These are phyloP conservation scores for Epichloe uncinata DNA, from an alignment of 2,329 filamentous ascomycete genomes.

Conservation along the genomic window DNA sequence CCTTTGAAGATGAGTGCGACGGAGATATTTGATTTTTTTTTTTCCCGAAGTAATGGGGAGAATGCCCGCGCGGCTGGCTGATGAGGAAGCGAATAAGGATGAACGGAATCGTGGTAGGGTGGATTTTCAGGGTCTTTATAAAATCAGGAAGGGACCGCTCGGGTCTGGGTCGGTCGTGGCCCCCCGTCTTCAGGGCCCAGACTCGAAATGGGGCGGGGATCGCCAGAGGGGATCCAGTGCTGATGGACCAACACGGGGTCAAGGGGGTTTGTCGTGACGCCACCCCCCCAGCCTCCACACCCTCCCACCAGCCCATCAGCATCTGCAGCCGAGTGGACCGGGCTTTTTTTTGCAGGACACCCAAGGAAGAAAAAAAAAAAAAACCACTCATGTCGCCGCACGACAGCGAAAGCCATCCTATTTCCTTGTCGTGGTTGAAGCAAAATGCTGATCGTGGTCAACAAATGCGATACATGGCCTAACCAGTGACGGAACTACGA, in stretches of 20 bases:
- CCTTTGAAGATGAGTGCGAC: too few relatives aligned
- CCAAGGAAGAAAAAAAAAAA: not conserved
- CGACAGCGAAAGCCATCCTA: too few relatives aligned
- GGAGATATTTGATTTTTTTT: too few relatives aligned
- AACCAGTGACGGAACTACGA: too few relatives aligned
- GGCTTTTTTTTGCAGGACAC: too few relatives aligned
- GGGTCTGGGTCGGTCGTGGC: not conserved
- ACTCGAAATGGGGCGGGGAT: not conserved
- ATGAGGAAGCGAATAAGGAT: not conserved
- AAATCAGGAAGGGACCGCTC: slow-evolving; percentile 1
- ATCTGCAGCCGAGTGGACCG: not conserved
- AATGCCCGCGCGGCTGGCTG: not conserved
- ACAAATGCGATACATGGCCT: too few relatives aligned
- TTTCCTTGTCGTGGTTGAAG: too few relatives aligned
- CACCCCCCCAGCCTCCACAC: too few relatives aligned
- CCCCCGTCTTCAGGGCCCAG: not conserved
- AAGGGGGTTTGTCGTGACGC: too few relatives aligned
- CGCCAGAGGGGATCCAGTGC: not conserved
- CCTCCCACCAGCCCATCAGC: not conserved
- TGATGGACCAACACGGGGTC: not conserved
- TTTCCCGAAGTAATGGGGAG: too few relatives aligned
- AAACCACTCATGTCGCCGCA: too few relatives aligned
- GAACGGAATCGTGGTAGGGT: not conserved
- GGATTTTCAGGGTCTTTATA: slow-evolving; percentile 13
- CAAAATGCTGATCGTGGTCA: too few relatives aligned